Conservation (phyloP, 2,329 filamentous ascomycete species). For the Alternaria sp. region DNA sequence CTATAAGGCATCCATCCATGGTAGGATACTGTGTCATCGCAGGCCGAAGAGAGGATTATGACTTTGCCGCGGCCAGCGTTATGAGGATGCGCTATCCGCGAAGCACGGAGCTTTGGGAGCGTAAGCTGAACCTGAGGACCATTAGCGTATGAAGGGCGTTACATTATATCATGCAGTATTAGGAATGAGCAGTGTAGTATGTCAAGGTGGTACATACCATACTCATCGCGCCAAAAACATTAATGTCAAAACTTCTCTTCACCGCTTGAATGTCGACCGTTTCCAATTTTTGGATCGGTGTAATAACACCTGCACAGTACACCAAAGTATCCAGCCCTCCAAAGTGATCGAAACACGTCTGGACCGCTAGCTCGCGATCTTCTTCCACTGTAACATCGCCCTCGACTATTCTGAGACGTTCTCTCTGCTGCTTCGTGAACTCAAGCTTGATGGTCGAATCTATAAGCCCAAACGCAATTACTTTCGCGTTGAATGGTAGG, state of each 20-base stretch:
- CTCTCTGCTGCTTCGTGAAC: constrained; percentile 12
- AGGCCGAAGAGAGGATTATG: constrained; percentile 30
- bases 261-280: constrained; percentile 24
- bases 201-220: constrained; percentile 21
- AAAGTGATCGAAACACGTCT: constrained; percentile 17
- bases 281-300: constrained; percentile 27
- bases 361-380: constrained; percentile 16
- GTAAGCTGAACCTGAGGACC: constrained; percentile 22
- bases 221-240: constrained; percentile 33
- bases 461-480: constrained; percentile 14
- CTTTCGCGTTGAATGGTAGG: constrained; percentile 9
- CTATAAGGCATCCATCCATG: constrained; percentile 35
- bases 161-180: neutral
- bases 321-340: constrained; percentile 32
- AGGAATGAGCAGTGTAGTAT: neutral
- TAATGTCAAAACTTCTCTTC: constrained; percentile 28
- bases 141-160: neutral
- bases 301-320: constrained; percentile 32
- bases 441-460: constrained; percentile 12
- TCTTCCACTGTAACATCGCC: constrained; percentile 13
- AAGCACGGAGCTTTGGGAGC: constrained; percentile 26
- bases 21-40: constrained; percentile 28
- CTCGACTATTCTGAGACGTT: constrained; percentile 10
- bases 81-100: constrained; percentile 14
- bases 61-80: constrained; percentile 29